Evolutionary conservation across 2,329 filamentous ascomycete genomes (phyloP), one percentile per base, ranked within the genome.

Genomic region (Parafenestella ontariensis): DNA sequence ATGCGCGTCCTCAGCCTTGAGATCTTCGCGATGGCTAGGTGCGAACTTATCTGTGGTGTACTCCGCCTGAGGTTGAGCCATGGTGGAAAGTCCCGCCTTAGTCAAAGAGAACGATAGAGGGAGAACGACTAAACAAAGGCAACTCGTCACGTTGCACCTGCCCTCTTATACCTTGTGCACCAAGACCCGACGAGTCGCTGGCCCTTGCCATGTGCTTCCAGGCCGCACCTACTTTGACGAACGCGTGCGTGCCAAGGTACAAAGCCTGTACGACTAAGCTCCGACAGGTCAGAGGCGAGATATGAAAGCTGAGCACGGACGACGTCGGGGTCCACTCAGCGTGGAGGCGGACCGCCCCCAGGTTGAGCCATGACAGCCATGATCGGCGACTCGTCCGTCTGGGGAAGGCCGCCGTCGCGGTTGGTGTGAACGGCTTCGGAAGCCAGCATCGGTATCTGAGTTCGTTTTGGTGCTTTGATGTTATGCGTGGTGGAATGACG

Each of bases 1-100:
- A 33, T 68, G 67, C 8, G 69, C 54, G 49, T 62, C 56, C 17
- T 67, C 64, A 26, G 52, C 45, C 50, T 72, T 70, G 45, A 70
- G 28, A 24, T 72, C 65, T 46, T 72, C 72, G 39, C 66, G 56
- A 23, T 73, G 65, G 37, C 63, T 68, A 2, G 56, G 17, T 7
- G 60, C 33, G 23, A 47, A 46, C 46, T 68, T 69, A 29, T 69
- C 65, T 4, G 52, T 48, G 36, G 52, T 41, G 29, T 48, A 47
- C 11, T 43, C 45, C 15, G 37, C 36, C 26, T 54, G 52, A 21
- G 41, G 26, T 46, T 48, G 50, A 23, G 51, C 51, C 60, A 64
- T 64, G 28, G 21, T 54, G 24, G 23, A 17, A n/a, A 21, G 15
- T 21, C 21, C 24, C 31, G 9, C 24, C 10, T 40, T 21, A 28